Percentiles rank a stretch among this genome's conserved stretches.
These are phyloP conservation scores for Debaryomyces tyrocola DNA, from an alignment of 805 yeast species.

Conservation along the genomic window DNA sequence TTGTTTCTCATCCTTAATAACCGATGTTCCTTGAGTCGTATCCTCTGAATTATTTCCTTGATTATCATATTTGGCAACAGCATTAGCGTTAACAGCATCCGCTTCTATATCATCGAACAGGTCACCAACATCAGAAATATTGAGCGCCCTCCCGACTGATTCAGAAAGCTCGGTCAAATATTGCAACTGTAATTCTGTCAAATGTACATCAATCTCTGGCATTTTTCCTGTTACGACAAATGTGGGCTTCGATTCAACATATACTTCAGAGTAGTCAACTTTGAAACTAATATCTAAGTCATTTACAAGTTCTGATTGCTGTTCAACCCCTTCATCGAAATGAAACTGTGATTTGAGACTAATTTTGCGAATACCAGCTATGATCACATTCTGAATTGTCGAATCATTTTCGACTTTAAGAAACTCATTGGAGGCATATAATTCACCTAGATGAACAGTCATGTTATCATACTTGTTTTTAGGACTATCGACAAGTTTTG, in stretches of 20 bases:
- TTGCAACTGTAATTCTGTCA: slow-evolving; percentile 73
- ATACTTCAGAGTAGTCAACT: slow-evolving; percentile 53
- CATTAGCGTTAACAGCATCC: slow-evolving; percentile 69
- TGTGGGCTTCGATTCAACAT: slow-evolving; percentile 42
- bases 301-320: slow-evolving; percentile 63
- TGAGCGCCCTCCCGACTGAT: slow-evolving; percentile 56
- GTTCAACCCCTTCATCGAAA: slow-evolving; percentile 44
- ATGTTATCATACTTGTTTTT: slow-evolving; percentile 54
- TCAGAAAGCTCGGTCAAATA: slow-evolving; percentile 56
- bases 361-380: slow-evolving; percentile 72
- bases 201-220: slow-evolving; percentile 58
- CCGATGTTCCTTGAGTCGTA: not conserved
- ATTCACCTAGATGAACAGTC: slow-evolving; percentile 78
- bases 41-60: not conserved
- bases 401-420: slow-evolving; percentile 18
- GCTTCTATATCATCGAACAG: slow-evolving; percentile 50
- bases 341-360: slow-evolving; percentile 63
- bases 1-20: not conserved
- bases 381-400: slow-evolving; percentile 51
- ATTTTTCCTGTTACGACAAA: slow-evolving; percentile 55
- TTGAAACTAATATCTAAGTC: slow-evolving; percentile 61
- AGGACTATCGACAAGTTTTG: slow-evolving; percentile 49
- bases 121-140: slow-evolving; percentile 35
- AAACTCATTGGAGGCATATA: slow-evolving; percentile 68
- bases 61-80: slow-evolving; percentile 28